Conservation (phyloP, 208 protist genomes). For the Phytomonas sp. region DNA sequence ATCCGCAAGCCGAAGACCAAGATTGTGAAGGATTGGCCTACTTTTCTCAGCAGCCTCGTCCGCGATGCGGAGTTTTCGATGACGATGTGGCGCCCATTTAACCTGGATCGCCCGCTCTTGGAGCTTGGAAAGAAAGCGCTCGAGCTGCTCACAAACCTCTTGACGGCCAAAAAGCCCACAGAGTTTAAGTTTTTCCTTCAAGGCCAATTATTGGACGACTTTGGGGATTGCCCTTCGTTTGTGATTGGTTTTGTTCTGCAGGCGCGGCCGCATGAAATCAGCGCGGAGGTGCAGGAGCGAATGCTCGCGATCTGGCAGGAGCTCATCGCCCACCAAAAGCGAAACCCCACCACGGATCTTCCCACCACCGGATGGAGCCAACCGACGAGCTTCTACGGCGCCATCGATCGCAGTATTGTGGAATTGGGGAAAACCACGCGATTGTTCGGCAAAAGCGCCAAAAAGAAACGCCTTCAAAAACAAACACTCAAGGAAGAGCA, state of each 20-base stretch:
- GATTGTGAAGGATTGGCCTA: conserved; percentile 47
- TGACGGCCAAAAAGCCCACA: conserved; percentile 50
- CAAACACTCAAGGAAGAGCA: conserved; percentile 29
- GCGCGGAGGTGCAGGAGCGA: conserved; percentile 38
- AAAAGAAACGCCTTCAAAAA: conserved; percentile 53
- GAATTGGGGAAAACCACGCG: conserved; percentile 44
- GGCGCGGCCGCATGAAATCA: conserved; percentile 47
- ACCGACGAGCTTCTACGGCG: conserved; percentile 54
- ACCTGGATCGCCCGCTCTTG: conserved; percentile 31
- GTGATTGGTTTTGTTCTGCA: conserved; percentile 65
- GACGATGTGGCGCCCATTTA: conserved; percentile 45
- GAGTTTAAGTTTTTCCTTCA: conserved; percentile 74
- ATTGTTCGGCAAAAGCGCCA: conserved; percentile 62
- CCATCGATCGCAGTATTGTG: conserved; percentile 55
- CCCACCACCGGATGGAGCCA: conserved; percentile 55
- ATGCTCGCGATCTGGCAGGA: conserved; percentile 69
- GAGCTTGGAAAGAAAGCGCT: conserved; percentile 47
- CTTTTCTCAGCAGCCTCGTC: conserved; percentile 58
- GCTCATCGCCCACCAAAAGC: conserved; percentile 61
- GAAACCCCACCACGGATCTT: conserved; percentile 48
- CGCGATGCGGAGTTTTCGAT: conserved; percentile 54
- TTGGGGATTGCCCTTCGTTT: conserved; percentile 84
- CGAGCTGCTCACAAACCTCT: conserved; percentile 46
- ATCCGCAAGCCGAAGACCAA: conserved; percentile 76
- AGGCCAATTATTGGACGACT: conserved; percentile 67